phyloP scores from a whole-genome alignment of 139 green algal genomes.

The Choricystis sp. region DNA sequence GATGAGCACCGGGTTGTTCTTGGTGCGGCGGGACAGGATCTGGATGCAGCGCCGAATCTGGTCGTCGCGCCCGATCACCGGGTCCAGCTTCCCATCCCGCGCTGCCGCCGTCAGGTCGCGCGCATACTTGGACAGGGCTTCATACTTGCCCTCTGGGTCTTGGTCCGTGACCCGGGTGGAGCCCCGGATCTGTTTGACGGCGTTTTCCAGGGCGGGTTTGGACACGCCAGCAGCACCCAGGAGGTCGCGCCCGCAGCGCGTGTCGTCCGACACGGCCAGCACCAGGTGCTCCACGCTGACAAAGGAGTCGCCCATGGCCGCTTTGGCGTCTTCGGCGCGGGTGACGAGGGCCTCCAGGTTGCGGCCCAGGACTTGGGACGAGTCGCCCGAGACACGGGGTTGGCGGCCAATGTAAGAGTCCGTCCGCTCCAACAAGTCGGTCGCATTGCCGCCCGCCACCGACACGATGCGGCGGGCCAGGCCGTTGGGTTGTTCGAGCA shows the following conservation, averaged over 20 bases:
- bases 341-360: conserved; percentile 79
- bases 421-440: conserved; percentile 51
- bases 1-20: conserved; percentile 98
- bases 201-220: conserved; percentile 48
- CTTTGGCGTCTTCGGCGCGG: conserved; percentile 49
- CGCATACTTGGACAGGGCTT: conserved; percentile 84
- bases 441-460: conserved; percentile 71
- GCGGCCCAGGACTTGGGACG: conserved; percentile 73
- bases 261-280: conserved; percentile 65
- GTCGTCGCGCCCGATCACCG: conserved; percentile 72
- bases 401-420: conserved; percentile 65
- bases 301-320: conserved; percentile 62
- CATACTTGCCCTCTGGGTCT: conserved; percentile 95
- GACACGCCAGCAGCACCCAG: conserved; percentile 48
- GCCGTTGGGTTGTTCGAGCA: conserved; percentile 92
- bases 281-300: conserved; percentile 90
- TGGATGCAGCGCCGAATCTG: conserved; percentile 63
- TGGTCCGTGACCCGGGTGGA: conserved; percentile 36
- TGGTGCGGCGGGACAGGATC: conserved; percentile 83
- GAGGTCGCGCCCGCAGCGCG: conserved; percentile 47
- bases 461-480: conserved; percentile 64
- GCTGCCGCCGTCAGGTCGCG: conserved; percentile 76
- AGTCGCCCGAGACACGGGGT: conserved; percentile 52
- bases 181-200: conserved; percentile 43
- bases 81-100: conserved; percentile 62